phyloP scores from a whole-genome alignment of 495 filamentous ascomycete species.

The Neurospora sp. region DNA sequence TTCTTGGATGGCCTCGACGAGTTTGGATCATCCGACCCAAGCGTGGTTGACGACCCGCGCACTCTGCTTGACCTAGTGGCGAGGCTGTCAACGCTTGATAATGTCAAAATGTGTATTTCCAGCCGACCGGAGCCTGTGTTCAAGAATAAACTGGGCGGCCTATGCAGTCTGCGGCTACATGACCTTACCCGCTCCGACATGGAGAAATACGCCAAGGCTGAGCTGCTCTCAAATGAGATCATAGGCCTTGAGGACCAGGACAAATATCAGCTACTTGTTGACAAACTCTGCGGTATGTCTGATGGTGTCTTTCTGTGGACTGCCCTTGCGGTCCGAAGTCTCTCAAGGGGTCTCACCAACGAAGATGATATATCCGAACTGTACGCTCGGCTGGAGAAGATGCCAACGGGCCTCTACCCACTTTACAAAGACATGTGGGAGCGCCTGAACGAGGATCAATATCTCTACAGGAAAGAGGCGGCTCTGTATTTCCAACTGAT shows the following conservation, averaged over 20 bases:
- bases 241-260: not conserved
- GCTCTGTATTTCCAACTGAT: slow-evolving; percentile 7
- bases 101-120: slow-evolving; percentile 8
- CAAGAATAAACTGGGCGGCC: not conserved
- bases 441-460: slow-evolving; percentile 5
- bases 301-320: slow-evolving; percentile 36
- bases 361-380: slow-evolving; percentile 17
- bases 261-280: slow-evolving; percentile 1
- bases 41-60: not conserved
- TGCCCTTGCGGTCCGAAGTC: slow-evolving; percentile 19
- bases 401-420: slow-evolving; percentile 20
- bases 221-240: slow-evolving; percentile 4
- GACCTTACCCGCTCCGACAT: slow-evolving; percentile 26
- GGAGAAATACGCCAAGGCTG: slow-evolving; percentile 13
- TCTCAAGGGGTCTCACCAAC: slow-evolving; percentile 23
- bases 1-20: slow-evolving; percentile 19
- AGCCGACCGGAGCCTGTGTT: slow-evolving; percentile 11
- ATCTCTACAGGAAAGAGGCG: slow-evolving; percentile 6
- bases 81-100: slow-evolving; percentile 2
- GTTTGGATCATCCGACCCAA: not conserved
- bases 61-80: not conserved
- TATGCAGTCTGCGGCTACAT: slow-evolving; percentile 16
- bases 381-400: slow-evolving; percentile 7
- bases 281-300: slow-evolving; percentile 15
- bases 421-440: slow-evolving; percentile 20